Conservation (phyloP, 805 yeast genomes). For the Ogataea wickerhamii region DNA sequence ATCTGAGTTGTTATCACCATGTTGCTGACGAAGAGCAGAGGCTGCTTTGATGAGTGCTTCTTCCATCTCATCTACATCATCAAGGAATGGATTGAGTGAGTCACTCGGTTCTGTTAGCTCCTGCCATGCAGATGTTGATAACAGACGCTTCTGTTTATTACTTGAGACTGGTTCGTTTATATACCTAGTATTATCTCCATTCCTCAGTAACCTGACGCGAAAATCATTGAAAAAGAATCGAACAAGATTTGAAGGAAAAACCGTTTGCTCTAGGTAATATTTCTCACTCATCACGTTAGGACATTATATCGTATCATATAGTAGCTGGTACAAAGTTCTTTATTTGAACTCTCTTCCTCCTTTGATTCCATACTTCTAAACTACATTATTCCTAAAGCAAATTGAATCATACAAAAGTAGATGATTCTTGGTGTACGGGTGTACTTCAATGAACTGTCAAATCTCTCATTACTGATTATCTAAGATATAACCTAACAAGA, state of each 20-base stretch:
- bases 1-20: conserved; percentile 1
- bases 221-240: conserved; percentile 20
- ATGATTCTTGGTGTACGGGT: background rate
- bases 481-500: too few relatives aligned
- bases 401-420: too few relatives aligned
- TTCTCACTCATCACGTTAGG: background rate
- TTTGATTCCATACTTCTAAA: too few relatives aligned
- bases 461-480: too few relatives aligned
- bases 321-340: too few relatives aligned
- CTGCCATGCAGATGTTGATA: conserved; percentile 23
- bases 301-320: too few relatives aligned
- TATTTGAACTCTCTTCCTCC: too few relatives aligned
- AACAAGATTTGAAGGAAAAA: conserved; percentile 23
- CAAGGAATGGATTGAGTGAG: conserved; percentile 22
- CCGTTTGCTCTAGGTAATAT: conserved; percentile 24
- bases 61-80: conserved; percentile 24
- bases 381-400: too few relatives aligned
- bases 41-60: conserved; percentile 2
- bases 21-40: background rate
- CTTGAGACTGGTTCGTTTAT: conserved; percentile 1
- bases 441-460: background rate
- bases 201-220: conserved; percentile 14
- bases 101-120: conserved; percentile 24
- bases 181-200: conserved; percentile 16
- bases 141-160: conserved; percentile 12